Base-by-base conservation (phyloP, 2,329 filamentous ascomycete genomes). In the Rhynchosporium graminicola region DNA sequence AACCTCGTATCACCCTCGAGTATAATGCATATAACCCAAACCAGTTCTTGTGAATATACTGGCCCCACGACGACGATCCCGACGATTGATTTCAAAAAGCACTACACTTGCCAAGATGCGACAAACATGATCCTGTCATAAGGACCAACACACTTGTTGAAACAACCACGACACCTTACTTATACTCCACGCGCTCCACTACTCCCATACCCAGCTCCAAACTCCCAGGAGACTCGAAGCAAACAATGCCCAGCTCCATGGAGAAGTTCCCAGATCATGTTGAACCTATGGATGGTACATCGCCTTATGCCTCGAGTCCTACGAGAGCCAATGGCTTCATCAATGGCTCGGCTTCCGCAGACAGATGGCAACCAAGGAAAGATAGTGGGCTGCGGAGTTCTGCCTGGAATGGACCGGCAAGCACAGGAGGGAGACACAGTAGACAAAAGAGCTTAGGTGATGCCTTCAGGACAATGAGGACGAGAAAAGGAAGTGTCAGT, bases 401-500 rank as follows among this genome's bases (percentile, higher is more conserved):
- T 46, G 58, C 65, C 9, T 70, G 71, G 69, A 70, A 69, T 52
- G 67, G 61, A 29, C 61, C 65, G 48, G 54, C 69, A 45, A 69
- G 62, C 26, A 67, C 61, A 50, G 71, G 69, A 57, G 67, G 64
- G 47, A 74, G 86, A 69, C 90, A 93, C 73, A 80, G 79, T 20
- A 82, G 89, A 67, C 91, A 95, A 74, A 96, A 94, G 82, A 97
- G 92, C 77, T 84, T 97, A 69, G 87, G 87, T 71, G 92, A 97
- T 76, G 92, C 94, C n/a, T 84, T 97, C 68, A 87, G 85, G 70
- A 92, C 87, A 3, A 94, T 97, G 70, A 83, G 92, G 68, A 87
- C 85, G 43, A 84, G 92, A 71, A 91, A 88, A 71, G 91, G 86
- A 57, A 98, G 93, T 75, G 88, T 97, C 71, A 93, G 88, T 78